Percentiles rank a stretch among this genome's conserved stretches.
These are phyloP conservation scores for Haberlea rhodopensis DNA, from an alignment of 257 asterid species.

Conservation along the genomic window DNA sequence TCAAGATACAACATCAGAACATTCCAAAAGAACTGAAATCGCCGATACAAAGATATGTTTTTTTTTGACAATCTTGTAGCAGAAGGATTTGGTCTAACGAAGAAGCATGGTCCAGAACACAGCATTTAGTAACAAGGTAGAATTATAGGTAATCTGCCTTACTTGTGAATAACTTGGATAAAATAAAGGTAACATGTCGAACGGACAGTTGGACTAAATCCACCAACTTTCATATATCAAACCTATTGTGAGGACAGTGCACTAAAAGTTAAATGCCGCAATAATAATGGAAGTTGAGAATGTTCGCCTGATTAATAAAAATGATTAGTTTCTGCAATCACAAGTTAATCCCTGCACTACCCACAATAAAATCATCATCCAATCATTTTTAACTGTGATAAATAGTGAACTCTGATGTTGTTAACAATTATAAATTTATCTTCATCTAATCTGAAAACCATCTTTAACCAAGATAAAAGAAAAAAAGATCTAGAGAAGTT, in stretches of 20 bases:
- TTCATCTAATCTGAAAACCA: neutral
- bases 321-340: neutral
- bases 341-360: neutral
- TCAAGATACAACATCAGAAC: slow-evolving; percentile 6
- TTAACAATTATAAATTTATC: neutral
- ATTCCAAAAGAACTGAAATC: slow-evolving; percentile 3
- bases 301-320: neutral
- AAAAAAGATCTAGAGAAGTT: neutral
- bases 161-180: slow-evolving; percentile 26
- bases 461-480: too few relatives aligned
- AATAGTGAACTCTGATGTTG: neutral
- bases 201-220: slow-evolving; percentile 36
- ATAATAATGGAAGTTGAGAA: neutral
- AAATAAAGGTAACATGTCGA: slow-evolving; percentile 18
- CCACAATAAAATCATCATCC: neutral
- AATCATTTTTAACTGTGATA: neutral
- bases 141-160: slow-evolving; percentile 35
- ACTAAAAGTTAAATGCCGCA: slow-evolving; percentile 24
- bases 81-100: slow-evolving; percentile 19
- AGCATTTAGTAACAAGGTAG: slow-evolving; percentile 15
- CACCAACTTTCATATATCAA: slow-evolving; percentile 47
- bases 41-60: neutral
- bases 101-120: slow-evolving; percentile 19
- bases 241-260: slow-evolving; percentile 35
- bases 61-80: slow-evolving; percentile 24